These are phyloP conservation scores for Terana coerulea DNA, from an alignment of 768 basidiomycete genomes.

Conservation along the genomic window DNA sequence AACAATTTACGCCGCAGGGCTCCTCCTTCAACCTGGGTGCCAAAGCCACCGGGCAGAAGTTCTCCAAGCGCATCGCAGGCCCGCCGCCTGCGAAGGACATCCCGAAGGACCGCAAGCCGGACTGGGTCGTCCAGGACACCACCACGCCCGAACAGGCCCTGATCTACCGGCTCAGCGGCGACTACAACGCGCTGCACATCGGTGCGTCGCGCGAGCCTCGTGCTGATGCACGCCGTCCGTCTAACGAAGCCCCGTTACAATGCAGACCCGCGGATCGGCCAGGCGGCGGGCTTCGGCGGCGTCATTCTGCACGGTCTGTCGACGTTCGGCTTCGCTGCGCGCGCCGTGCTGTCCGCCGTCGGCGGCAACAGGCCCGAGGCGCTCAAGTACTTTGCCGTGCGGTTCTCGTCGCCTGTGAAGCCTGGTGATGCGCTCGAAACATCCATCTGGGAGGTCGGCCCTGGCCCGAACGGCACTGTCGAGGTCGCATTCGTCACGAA, in stretches of 20 bases:
- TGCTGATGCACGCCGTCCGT: not conserved
- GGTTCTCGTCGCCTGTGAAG: constrained; percentile 81
- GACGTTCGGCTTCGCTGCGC: constrained; percentile 78
- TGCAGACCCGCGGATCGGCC: constrained; percentile 74
- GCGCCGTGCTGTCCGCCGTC: constrained; percentile 63
- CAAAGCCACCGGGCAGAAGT: constrained; percentile 34
- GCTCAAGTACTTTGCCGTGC: constrained; percentile 63
- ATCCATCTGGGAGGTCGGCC: constrained; percentile 71
- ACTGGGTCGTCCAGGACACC: constrained; percentile 37
- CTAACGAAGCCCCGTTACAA: constrained; percentile 53
- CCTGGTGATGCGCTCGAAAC: constrained; percentile 83
- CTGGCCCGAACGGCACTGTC: constrained; percentile 31
- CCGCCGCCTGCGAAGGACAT: constrained; percentile 32
- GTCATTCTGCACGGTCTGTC: constrained; percentile 84
- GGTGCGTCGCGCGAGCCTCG: constrained; percentile 26
- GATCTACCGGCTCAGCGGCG: constrained; percentile 46
- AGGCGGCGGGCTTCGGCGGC: constrained; percentile 73
- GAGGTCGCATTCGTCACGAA: constrained; percentile 38
- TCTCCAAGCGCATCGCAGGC: constrained; percentile 36
- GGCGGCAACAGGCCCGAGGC: constrained; percentile 58
- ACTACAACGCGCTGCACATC: constrained; percentile 50
- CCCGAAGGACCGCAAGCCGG: constrained; percentile 36
- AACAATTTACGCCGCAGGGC: constrained; percentile 21
- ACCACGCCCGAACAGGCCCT: constrained; percentile 40
- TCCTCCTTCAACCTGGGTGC: constrained; percentile 43